Evolutionary conservation across 495 filamentous ascomycete genomes (phyloP), one percentile per base, ranked within the genome.

Genomic region (Talaromyces proteolyticus): DNA sequence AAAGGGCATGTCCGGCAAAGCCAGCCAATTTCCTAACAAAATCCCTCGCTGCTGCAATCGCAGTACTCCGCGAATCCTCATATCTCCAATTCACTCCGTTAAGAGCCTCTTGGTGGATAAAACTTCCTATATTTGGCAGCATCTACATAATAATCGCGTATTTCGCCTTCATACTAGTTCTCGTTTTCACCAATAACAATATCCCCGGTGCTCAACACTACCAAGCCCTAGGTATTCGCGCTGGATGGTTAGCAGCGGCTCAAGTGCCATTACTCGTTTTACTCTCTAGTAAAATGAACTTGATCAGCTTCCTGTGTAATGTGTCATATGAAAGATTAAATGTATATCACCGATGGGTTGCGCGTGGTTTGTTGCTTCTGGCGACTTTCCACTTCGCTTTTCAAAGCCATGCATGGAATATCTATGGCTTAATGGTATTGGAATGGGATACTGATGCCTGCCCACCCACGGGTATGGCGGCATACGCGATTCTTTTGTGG

Each of bases 211-310:
- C 29, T 36, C 29, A 36, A 14, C 29, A 36, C 29, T 36, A 36
- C 29, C 29, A 36, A 14, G 29, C 29, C 14, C 29, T 93, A 44
- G 89, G 79, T 6, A 89, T 83, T 59, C 84, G 88, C 39, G 81
- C 81, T 42, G 89, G 82, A 6, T 91, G 82, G 72, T 72, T 94
- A 23, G 78, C 86, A 16, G 72, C 89, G 48, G 81, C 79, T 14
- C 89, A 95, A 64, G 60, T 94, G 14, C 89, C 89, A 2, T 59
- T 94, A n/a, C 70, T 94, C 40, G 88, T 88, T 58, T 73, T 92
- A 18, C 78, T 94, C n/a, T 79, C 88, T 7, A 83, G 82, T 12
- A 87, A 88, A 70, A 76, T 79, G 59, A 92, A 84, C 59, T 66
- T 91, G 47, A 73, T 91, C 25, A 85, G 86, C 4, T 67, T 74